phyloP scores from a whole-genome alignment of 2,329 filamentous ascomycete species.

The Magnaporthiopsis rhizophila region DNA sequence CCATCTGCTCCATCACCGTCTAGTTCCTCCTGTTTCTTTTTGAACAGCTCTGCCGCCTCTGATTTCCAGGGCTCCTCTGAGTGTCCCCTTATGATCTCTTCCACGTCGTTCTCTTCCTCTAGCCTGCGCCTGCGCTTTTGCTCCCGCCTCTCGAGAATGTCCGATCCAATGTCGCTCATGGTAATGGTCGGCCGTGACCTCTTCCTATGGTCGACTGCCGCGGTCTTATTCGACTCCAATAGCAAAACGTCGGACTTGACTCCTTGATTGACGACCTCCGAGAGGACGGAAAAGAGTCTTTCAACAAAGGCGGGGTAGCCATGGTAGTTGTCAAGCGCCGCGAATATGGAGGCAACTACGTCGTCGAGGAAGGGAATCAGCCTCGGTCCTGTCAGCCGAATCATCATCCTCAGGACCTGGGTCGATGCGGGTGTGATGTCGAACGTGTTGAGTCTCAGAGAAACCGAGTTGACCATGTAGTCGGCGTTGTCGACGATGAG shows the following conservation, averaged over 20 bases:
- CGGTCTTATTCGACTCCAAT: conserved; percentile 30
- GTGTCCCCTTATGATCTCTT: conserved; percentile 25
- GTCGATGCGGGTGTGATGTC: conserved; percentile 88
- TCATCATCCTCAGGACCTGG: conserved; percentile 90
- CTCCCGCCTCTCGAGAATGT: conserved; percentile 57
- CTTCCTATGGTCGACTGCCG: conserved; percentile 34
- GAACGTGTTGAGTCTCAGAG: conserved; percentile 80
- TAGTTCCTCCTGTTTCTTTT: conserved; percentile 20
- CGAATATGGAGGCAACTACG: conserved; percentile 83
- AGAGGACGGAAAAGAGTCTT: conserved; percentile 72
- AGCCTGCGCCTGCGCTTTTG: conserved; percentile 31
- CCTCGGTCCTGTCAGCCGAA: conserved; percentile 71
- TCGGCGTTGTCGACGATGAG: conserved; percentile 88
- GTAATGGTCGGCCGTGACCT: conserved; percentile 21
- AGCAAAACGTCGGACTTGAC: conserved; percentile 48
- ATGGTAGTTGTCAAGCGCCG: conserved; percentile 88
- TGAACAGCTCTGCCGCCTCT: conserved; percentile 19
- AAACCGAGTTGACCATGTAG: conserved; percentile 91
- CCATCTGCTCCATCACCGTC: conserved; percentile 19
- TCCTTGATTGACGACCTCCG: conserved; percentile 76
- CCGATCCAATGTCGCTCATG: conserved; percentile 31
- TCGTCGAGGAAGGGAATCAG: conserved; percentile 88
- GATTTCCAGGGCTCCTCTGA: conserved; percentile 27
- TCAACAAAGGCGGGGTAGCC: conserved; percentile 85
- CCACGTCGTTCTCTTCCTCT: conserved; percentile 21